Evolutionary conservation across 768 basidiomycete genomes (phyloP).

Genomic region (Suillus clintonianus): DNA sequence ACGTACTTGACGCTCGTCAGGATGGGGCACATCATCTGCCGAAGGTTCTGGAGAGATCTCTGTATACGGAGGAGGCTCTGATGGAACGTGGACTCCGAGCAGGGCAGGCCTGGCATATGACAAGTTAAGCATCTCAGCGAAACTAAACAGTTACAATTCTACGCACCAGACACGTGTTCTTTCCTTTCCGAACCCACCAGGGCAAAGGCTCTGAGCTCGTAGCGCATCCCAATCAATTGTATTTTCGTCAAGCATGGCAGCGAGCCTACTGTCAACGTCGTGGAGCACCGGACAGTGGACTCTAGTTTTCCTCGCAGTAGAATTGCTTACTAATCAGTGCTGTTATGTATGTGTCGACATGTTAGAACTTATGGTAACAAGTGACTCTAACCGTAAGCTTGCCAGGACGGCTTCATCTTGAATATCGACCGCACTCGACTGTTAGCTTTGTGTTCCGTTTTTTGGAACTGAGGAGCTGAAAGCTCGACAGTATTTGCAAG

Average conservation of each 20-base stretch:
- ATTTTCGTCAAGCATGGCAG: neutral
- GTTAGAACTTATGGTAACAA: neutral
- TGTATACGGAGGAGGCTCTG: constrained; percentile 33
- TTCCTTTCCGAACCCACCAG: constrained; percentile 65
- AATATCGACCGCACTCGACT: neutral
- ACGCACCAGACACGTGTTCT: constrained; percentile 60
- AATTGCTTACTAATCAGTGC: neutral
- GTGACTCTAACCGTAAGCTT: neutral
- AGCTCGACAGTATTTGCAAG: neutral
- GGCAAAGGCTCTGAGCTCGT: constrained; percentile 48
- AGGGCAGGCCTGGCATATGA: constrained; percentile 25
- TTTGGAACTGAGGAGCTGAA: neutral
- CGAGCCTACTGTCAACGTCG: neutral
- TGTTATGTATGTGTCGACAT: neutral
- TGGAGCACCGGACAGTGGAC: neutral
- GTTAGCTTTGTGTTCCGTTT: neutral
- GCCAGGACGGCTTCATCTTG: neutral
- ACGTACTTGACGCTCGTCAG: constrained; percentile 83
- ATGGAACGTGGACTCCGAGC: constrained; percentile 40
- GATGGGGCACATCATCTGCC: constrained; percentile 41
- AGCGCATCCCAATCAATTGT: constrained; percentile 43
- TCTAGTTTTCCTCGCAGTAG: neutral
- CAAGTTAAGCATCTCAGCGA: constrained; percentile 21
- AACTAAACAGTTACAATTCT: constrained; percentile 5
- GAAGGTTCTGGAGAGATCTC: constrained; percentile 20